These are phyloP conservation scores for Dorcoceras hygrometricum DNA, from an alignment of 257 asterid species.

Conservation along the genomic window DNA sequence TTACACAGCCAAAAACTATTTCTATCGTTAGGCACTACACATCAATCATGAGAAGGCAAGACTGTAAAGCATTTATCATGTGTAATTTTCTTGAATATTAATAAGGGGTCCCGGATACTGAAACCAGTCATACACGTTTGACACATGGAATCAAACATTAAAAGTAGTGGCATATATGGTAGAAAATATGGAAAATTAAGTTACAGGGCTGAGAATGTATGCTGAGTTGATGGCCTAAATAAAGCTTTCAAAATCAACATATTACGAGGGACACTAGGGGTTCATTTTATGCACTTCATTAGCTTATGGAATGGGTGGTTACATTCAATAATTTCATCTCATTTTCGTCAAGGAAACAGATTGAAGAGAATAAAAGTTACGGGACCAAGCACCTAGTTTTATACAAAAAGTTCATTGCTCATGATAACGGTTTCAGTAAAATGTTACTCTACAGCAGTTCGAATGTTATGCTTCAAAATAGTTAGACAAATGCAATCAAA, in stretches of 20 bases:
- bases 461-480: background rate
- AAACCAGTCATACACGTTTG: background rate
- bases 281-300: too few relatives aligned
- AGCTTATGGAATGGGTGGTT: background rate
- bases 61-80: background rate
- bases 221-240: background rate
- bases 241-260: too few relatives aligned
- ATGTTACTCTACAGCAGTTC: background rate
- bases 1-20: too few relatives aligned
- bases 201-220: background rate
- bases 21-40: background rate
- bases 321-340: background rate
- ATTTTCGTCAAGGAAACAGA: background rate
- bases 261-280: too few relatives aligned
- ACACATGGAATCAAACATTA: background rate
- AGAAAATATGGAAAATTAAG: background rate
- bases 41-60: background rate
- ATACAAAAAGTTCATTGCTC: background rate
- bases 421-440: background rate
- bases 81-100: background rate
- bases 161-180: background rate
- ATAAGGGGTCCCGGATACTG: too few relatives aligned
- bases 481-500: background rate
- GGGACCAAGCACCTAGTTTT: background rate
- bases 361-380: background rate